Evolutionary conservation across 306 rosid species (phyloP).

Genomic region (Fagus sylvatica): DNA sequence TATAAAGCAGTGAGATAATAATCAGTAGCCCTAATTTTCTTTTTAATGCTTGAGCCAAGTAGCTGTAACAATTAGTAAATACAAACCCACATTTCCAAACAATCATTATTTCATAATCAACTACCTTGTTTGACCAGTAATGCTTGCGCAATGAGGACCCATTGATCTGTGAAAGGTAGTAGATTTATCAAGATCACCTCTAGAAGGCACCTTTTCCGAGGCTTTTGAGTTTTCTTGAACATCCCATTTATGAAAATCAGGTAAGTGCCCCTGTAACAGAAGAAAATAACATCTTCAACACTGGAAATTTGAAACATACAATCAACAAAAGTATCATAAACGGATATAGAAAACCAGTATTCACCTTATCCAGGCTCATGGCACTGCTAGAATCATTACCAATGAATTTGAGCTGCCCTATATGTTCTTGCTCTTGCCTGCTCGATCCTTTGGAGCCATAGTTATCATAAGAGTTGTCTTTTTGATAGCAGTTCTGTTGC

Average conservation of each 20-base stretch:
- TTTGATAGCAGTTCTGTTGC: constrained; percentile 38
- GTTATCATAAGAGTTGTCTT: constrained; percentile 23
- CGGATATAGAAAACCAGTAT: not conserved
- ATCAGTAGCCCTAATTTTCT: no score
- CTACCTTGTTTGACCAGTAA: constrained; percentile 43
- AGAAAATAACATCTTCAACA: not conserved
- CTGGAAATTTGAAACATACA: not conserved
- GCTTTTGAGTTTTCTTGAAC: constrained; percentile 17
- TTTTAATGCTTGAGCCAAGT: no score
- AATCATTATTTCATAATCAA: constrained; percentile 6
- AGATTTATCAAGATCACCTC: constrained; percentile 36
- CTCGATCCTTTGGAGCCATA: constrained; percentile 28
- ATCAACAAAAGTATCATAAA: not conserved
- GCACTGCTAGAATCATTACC: constrained; percentile 25
- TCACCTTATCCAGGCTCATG: constrained; percentile 39
- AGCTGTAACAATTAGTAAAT: not conserved
- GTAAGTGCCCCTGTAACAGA: constrained; percentile 28
- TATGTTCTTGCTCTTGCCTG: constrained; percentile 26
- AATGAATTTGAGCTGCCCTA: constrained; percentile 30
- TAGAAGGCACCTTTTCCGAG: constrained; percentile 17
- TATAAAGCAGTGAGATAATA: constrained; percentile 4
- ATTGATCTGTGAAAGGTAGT: constrained; percentile 28
- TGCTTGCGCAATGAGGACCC: constrained; percentile 24
- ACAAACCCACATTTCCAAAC: not conserved
- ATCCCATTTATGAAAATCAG: constrained; percentile 2